Conservation (phyloP, 1,139 yeast genomes). For the Sugiyamaella japonica region DNA sequence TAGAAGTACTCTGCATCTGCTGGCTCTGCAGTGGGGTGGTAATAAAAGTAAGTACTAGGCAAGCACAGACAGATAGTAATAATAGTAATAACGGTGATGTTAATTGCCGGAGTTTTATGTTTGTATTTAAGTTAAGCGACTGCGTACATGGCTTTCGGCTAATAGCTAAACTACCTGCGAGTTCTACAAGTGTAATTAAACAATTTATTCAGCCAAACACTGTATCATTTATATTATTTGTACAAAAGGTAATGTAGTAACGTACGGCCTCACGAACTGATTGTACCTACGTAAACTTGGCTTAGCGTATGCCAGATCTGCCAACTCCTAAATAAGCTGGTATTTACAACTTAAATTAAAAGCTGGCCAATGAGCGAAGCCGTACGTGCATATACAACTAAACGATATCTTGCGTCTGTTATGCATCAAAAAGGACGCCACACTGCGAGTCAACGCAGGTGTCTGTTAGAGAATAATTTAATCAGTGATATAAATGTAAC, state of each 20-base stretch:
- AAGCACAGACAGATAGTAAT: too few relatives aligned
- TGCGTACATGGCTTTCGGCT: too few relatives aligned
- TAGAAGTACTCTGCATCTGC: not conserved
- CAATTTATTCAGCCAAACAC: too few relatives aligned
- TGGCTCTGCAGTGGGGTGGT: too few relatives aligned
- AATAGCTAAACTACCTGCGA: too few relatives aligned
- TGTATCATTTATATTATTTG: too few relatives aligned
- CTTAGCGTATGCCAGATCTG: not conserved
- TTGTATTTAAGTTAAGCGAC: too few relatives aligned
- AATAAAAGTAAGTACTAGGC: too few relatives aligned
- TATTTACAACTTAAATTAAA: conserved; percentile 3
- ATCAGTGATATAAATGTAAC: not conserved
- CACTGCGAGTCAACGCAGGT: not conserved
- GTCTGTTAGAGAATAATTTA: not conserved
- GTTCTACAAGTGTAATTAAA: too few relatives aligned
- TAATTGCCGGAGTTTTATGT: too few relatives aligned
- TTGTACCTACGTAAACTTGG: not conserved
- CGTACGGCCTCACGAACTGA: not conserved
- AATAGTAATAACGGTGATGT: too few relatives aligned
- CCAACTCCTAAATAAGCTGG: not conserved
- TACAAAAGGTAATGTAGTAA: too few relatives aligned
- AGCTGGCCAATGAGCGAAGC: not conserved
- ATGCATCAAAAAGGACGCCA: not conserved
- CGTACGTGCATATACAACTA: not conserved
- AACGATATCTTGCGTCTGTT: not conserved